A percentile compares a stretch with the other conserved stretches of the same genome.
phyloP scores from a whole-genome alignment of 2,329 filamentous ascomycete genomes.

The Fusarium gaditjirri region DNA sequence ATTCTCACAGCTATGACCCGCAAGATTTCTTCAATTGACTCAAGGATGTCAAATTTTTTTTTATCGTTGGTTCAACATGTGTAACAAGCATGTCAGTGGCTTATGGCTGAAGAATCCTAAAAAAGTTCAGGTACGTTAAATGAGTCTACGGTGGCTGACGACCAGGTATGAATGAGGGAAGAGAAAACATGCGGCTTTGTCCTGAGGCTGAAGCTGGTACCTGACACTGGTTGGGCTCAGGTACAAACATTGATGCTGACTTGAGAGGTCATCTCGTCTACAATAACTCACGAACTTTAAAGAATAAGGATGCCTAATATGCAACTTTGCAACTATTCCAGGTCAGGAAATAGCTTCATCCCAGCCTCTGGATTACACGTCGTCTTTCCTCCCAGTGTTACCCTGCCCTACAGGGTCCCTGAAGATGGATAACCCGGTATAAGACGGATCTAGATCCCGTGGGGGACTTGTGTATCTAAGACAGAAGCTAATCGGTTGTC shows the following conservation, averaged over 20 bases:
- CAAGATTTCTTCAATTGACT: background rate
- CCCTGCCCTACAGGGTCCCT: conserved; percentile 2
- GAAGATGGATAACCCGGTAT: conserved; percentile 1
- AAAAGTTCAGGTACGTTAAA: conserved; percentile 19
- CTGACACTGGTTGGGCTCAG: background rate
- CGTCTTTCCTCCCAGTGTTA: conserved; percentile 4
- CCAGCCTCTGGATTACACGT: conserved; percentile 8
- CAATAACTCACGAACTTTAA: conserved; percentile 1
- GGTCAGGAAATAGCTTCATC: background rate
- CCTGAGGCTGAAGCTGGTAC: background rate
- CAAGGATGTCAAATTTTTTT: background rate
- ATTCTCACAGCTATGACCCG: conserved; percentile 22
- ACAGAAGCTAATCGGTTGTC: conserved; percentile 11
- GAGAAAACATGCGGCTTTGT: conserved; percentile 4
- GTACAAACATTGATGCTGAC: conserved; percentile 18
- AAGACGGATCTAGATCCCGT: conserved; percentile 24
- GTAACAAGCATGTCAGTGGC: background rate
- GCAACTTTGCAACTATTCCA: background rate
- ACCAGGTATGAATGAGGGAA: conserved; percentile 3
- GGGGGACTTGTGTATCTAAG: conserved; percentile 10
- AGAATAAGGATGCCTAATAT: background rate
- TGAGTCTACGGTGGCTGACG: conserved; percentile 10
- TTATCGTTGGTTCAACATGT: background rate
- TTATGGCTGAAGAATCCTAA: background rate
- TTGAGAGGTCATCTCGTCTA: conserved; percentile 36